Conservation (phyloP, 164 flowering plant genomes). For the Chimonanthus praecox region DNA sequence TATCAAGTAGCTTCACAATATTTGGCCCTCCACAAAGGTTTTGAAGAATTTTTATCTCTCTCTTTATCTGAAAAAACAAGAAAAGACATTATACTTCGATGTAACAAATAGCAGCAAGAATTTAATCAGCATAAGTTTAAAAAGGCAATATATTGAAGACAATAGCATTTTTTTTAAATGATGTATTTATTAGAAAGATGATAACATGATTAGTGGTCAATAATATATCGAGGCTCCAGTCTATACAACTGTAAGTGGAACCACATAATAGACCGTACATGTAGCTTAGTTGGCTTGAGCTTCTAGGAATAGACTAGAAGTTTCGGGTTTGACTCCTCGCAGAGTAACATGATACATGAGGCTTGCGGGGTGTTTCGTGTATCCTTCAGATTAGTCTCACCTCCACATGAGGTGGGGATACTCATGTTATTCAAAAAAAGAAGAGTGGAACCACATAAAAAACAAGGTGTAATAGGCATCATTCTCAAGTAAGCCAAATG, state of each 20-base stretch:
- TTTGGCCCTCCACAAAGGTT: constrained; percentile 89
- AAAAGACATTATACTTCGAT: constrained; percentile 6
- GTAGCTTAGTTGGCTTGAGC: too few relatives aligned
- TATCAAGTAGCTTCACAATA: constrained; percentile 67
- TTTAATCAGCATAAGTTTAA: constrained; percentile 4
- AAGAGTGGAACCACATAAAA: background rate
- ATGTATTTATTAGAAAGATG: too few relatives aligned
- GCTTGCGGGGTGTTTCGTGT: too few relatives aligned
- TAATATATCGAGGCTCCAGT: background rate
- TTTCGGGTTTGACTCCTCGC: too few relatives aligned
- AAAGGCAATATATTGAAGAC: background rate
- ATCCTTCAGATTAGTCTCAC: too few relatives aligned
- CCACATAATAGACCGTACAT: too few relatives aligned
- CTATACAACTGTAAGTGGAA: too few relatives aligned
- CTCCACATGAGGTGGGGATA: too few relatives aligned
- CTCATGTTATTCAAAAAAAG: background rate
- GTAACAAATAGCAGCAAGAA: background rate
- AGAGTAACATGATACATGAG: too few relatives aligned
- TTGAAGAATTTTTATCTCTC: constrained; percentile 85
- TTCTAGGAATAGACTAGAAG: too few relatives aligned
- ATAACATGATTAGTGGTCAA: background rate
- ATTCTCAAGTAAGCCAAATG: constrained; percentile 1
- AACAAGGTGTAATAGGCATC: background rate
- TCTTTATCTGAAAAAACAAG: constrained; percentile 56
- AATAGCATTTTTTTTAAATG: background rate